Conservation (phyloP, 176 grass and related monocot species). For the Aegilops umbellulata region DNA sequence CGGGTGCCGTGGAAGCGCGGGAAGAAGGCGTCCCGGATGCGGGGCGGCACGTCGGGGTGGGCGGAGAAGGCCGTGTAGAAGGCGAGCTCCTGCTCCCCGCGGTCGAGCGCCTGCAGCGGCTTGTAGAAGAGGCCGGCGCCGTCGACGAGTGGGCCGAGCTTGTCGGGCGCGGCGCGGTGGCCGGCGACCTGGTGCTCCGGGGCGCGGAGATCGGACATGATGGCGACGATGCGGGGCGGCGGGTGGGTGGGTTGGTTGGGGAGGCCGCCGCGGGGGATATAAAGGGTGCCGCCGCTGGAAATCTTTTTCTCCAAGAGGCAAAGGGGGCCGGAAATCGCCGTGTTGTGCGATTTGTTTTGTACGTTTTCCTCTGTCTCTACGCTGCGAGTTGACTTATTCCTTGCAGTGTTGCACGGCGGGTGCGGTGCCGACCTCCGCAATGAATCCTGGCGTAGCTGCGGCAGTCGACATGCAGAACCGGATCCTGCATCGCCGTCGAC, state of each 20-base stretch:
- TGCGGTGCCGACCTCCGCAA: neutral
- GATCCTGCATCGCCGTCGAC: neutral
- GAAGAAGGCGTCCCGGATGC: conserved; percentile 55
- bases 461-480: neutral
- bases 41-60: conserved; percentile 35
- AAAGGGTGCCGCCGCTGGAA: neutral
- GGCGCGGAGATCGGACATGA: conserved; percentile 49
- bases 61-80: conserved; percentile 71
- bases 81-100: conserved; percentile 54
- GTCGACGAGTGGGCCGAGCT: conserved; percentile 64
- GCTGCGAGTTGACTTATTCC: neutral
- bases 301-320: neutral
- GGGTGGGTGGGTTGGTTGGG: neutral
- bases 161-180: conserved; percentile 31
- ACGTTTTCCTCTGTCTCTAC: neutral
- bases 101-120: conserved; percentile 54
- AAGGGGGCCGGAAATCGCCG: no score
- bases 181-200: conserved; percentile 87
- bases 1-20: conserved; percentile 65
- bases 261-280: neutral
- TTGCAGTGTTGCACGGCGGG: no score
- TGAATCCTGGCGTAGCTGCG: neutral
- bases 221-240: neutral
- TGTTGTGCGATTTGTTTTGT: neutral
- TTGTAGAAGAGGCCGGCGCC: conserved; percentile 71